Conservation (phyloP, 345 rosid species). For the Firmiana major region DNA sequence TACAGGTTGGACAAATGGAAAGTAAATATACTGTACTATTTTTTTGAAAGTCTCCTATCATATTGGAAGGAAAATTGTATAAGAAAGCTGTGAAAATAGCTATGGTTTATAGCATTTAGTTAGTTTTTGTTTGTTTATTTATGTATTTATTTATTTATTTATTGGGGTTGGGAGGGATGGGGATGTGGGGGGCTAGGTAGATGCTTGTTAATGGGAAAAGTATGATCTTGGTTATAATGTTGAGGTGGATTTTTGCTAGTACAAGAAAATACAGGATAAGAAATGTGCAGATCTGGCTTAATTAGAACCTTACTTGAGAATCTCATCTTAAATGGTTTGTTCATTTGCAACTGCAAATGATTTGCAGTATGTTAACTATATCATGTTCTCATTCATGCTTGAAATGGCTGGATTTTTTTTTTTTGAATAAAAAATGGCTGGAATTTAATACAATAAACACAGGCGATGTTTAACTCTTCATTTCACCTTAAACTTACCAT, state of each 20-base stretch:
- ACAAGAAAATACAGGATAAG: background rate
- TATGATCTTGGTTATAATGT: background rate
- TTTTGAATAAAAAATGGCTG: too few relatives aligned
- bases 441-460: background rate
- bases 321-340: background rate
- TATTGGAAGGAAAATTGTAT: background rate
- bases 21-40: background rate
- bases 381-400: background rate
- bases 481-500: background rate
- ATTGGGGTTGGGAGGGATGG: too few relatives aligned
- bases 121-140: too few relatives aligned
- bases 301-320: background rate
- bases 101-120: background rate
- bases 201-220: background rate
- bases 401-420: slow-evolving; percentile 2
- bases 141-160: too few relatives aligned
- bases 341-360: background rate
- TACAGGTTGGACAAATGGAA: background rate
- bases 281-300: background rate
- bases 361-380: background rate
- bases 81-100: background rate
- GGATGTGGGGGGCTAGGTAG: background rate
- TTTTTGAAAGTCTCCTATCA: background rate
- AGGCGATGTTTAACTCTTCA: background rate
- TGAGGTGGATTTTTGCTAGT: background rate